These are phyloP conservation scores for Tulasnella sp. DNA, from an alignment of 768 basidiomycete genomes.

Conservation along the genomic window DNA sequence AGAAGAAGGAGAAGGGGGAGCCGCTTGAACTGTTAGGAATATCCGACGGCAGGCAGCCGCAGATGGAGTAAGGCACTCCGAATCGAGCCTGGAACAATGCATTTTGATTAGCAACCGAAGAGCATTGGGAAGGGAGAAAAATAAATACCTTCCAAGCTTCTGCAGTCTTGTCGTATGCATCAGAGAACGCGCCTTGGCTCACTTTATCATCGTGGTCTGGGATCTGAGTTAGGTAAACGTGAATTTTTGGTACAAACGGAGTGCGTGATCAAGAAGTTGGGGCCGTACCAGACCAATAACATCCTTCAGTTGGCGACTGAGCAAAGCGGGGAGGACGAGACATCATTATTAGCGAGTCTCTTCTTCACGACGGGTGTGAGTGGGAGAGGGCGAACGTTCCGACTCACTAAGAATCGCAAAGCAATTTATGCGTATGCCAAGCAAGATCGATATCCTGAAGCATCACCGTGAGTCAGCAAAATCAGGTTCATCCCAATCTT, in stretches of 20 bases:
- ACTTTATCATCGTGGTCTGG: conserved; percentile 44
- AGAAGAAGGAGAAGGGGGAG: background rate
- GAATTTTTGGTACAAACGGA: background rate
- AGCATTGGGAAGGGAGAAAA: background rate
- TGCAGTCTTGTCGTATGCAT: conserved; percentile 46
- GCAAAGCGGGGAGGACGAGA: background rate
- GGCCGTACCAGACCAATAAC: background rate
- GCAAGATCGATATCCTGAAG: conserved; percentile 23
- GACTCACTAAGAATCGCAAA: conserved; percentile 42
- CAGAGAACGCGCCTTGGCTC: conserved; percentile 39
- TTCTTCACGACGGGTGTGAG: background rate
- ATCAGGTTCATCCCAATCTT: background rate
- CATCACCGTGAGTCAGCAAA: background rate
- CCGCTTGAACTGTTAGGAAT: background rate
- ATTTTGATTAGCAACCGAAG: background rate
- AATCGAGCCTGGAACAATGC: conserved; percentile 37
- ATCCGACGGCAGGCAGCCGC: conserved; percentile 46
- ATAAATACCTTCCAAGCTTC: conserved; percentile 39
- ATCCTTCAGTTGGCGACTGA: background rate
- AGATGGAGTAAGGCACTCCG: conserved; percentile 47
- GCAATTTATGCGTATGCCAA: conserved; percentile 25
- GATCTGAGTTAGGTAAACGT: background rate
- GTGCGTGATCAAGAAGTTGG: background rate
- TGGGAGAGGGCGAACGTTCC: conserved; percentile 14
- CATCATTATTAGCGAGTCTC: conserved; percentile 24